Conservation (phyloP, 2,329 filamentous ascomycete species). For the Claviceps sorghi region DNA sequence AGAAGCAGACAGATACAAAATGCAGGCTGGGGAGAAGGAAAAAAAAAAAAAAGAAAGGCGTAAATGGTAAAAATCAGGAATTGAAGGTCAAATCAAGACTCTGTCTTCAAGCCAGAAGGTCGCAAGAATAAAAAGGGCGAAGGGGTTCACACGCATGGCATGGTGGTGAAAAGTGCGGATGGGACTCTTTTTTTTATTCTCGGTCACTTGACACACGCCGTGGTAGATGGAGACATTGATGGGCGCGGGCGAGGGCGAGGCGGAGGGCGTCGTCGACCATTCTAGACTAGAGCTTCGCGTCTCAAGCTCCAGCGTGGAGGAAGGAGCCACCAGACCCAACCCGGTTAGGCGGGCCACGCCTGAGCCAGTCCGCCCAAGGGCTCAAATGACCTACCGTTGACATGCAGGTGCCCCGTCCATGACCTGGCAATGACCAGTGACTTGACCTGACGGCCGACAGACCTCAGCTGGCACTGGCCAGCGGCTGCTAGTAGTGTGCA, state of each 20-base stretch:
- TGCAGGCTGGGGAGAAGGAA: background rate
- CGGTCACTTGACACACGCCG: slow-evolving; percentile 8
- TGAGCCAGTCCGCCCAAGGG: background rate
- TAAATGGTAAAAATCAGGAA: background rate
- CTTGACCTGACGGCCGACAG: too few relatives aligned
- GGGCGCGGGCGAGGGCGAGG: background rate
- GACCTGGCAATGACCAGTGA: background rate
- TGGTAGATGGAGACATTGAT: slow-evolving; percentile 5
- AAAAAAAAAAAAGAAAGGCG: background rate
- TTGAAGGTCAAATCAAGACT: background rate
- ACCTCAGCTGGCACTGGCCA: background rate
- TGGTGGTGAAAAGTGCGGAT: slow-evolving; percentile 2
- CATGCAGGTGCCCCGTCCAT: too few relatives aligned
- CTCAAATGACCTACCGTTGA: background rate
- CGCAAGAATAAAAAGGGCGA: background rate
- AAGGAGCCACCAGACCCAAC: slow-evolving; percentile 1
- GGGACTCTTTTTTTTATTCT: slow-evolving; percentile 6
- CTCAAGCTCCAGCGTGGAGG: slow-evolving; percentile 4
- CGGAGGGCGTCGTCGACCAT: slow-evolving; percentile 1
- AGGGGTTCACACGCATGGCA: background rate
- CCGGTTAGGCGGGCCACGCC: background rate
- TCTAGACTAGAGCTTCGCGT: slow-evolving; percentile 1
- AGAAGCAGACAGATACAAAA: background rate
- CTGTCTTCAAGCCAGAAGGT: background rate
- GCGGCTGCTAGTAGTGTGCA: background rate